Evolutionary conservation across 768 basidiomycete species (phyloP).

Genomic region (Russula ochroleuca): DNA sequence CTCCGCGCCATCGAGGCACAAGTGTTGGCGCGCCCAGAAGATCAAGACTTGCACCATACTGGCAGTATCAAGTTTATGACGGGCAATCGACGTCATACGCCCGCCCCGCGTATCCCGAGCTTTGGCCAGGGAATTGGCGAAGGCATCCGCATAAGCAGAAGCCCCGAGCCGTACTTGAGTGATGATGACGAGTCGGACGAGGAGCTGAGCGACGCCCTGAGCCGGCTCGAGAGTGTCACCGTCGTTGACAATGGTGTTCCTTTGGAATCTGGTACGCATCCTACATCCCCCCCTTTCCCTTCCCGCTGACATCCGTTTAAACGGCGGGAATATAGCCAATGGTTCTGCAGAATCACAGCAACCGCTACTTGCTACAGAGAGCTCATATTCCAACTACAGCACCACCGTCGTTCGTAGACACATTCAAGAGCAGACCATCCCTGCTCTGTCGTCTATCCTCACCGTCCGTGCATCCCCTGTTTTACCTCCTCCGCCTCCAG

Average conservation of each 20-base stretch:
- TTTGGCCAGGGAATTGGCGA: constrained; percentile 71
- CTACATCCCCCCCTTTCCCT: constrained; percentile 5
- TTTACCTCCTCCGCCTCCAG: background rate
- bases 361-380: constrained; percentile 49
- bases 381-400: constrained; percentile 58
- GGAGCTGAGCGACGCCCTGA: constrained; percentile 61
- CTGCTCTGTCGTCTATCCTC: constrained; percentile 44
- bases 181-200: constrained; percentile 59
- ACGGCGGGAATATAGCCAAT: background rate
- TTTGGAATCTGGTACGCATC: constrained; percentile 15
- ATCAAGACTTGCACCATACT: constrained; percentile 67
- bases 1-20: constrained; percentile 80
- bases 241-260: constrained; percentile 39
- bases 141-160: constrained; percentile 43
- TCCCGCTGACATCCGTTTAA: background rate
- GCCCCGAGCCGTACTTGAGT: constrained; percentile 36
- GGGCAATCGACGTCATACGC: constrained; percentile 53
- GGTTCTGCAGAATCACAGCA: constrained; percentile 31
- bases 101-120: constrained; percentile 77
- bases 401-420: constrained; percentile 60
- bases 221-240: constrained; percentile 48
- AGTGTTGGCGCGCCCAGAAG: constrained; percentile 61
- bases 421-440: constrained; percentile 36
- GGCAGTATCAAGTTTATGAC: constrained; percentile 84
- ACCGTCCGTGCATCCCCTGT: constrained; percentile 42